phyloP scores from a whole-genome alignment of 1,284 basidiomycete genomes.

The Kwoniella shivajii region DNA sequence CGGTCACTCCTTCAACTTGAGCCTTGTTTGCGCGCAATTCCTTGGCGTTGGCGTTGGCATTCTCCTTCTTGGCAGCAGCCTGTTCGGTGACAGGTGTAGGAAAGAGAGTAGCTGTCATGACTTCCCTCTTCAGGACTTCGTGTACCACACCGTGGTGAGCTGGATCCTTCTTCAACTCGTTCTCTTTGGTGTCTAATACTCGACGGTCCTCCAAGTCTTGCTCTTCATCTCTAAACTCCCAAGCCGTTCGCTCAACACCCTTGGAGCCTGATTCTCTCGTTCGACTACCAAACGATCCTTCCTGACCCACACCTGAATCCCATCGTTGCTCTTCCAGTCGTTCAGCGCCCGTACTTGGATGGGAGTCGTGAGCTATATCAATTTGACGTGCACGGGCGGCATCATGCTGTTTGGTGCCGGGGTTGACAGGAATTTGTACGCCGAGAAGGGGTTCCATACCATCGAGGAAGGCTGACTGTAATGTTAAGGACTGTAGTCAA shows the following conservation, averaged over 20 bases:
- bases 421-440: constrained; percentile 24
- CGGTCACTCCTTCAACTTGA: constrained; percentile 12
- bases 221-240: constrained; percentile 49
- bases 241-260: constrained; percentile 42
- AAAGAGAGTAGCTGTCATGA: constrained; percentile 18
- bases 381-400: constrained; percentile 30
- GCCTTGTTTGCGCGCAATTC: constrained; percentile 4
- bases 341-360: constrained; percentile 41
- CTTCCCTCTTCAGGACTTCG: constrained; percentile 17
- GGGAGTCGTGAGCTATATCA: constrained; percentile 25
- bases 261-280: constrained; percentile 10
- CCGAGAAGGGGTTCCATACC: constrained; percentile 51
- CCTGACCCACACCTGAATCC: constrained; percentile 32
- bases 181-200: constrained; percentile 12
- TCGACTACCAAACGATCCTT: constrained; percentile 39
- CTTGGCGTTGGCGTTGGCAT: constrained; percentile 3
- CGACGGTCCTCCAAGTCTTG: constrained; percentile 21
- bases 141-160: constrained; percentile 17
- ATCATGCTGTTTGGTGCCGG: constrained; percentile 22
- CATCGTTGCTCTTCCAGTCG: constrained; percentile 43
- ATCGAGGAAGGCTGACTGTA: constrained; percentile 47
- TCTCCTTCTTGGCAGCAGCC: constrained; percentile 19
- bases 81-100: constrained; percentile 20
- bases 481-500: constrained; percentile 33
- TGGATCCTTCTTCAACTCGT: constrained; percentile 15